These are phyloP conservation scores for Yamadazyma phyllophila DNA, from an alignment of 805 yeast genomes.

Conservation along the genomic window DNA sequence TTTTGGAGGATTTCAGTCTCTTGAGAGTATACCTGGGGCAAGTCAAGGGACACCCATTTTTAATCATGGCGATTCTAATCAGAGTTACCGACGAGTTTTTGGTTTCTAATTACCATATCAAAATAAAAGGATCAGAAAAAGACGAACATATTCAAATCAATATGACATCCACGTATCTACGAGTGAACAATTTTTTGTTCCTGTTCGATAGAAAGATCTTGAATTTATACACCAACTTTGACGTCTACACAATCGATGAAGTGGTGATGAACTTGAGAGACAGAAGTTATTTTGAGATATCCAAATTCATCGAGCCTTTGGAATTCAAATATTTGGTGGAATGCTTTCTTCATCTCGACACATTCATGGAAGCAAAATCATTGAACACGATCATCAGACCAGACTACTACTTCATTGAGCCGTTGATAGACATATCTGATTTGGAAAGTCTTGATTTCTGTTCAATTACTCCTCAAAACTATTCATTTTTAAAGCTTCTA, in stretches of 20 bases:
- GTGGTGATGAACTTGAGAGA: conserved; percentile 12
- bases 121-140: conserved; percentile 3
- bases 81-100: conserved; percentile 19
- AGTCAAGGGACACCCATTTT: conserved; percentile 18
- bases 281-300: conserved; percentile 8
- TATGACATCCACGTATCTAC: conserved; percentile 7
- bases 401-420: conserved; percentile 9
- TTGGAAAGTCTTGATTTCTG: conserved; percentile 1
- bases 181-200: conserved; percentile 10
- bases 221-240: conserved; percentile 2
- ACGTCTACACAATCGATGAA: conserved; percentile 6
- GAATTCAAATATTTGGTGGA: conserved; percentile 11
- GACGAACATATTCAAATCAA: conserved; percentile 1
- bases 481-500: conserved; percentile 14
- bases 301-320: conserved; percentile 11
- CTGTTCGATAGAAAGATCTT: conserved; percentile 8
- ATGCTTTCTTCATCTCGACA: conserved; percentile 12
- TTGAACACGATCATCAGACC: conserved; percentile 6
- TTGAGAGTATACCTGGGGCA: conserved; percentile 21
- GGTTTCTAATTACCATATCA: conserved; percentile 7
- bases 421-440: conserved; percentile 8
- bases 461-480: conserved; percentile 8
- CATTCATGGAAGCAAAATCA: conserved; percentile 7
- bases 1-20: conserved; percentile 22
- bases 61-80: conserved; percentile 17